Percentiles rank a stretch among this genome's conserved stretches.
phyloP scores from a whole-genome alignment of 2,329 filamentous ascomycete species.

The Botrytis pseudocinerea region DNA sequence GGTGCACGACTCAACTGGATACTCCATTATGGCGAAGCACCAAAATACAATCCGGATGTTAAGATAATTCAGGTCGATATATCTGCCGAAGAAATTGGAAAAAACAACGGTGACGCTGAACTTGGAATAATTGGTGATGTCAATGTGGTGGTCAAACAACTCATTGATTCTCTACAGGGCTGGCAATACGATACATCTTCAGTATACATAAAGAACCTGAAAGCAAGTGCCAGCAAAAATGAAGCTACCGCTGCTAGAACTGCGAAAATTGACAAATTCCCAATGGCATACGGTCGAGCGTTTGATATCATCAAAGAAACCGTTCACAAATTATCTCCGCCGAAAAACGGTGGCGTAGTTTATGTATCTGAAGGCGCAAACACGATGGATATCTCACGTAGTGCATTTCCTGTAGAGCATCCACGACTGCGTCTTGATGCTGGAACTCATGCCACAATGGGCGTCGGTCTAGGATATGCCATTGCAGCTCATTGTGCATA shows the following conservation, averaged over 20 bases:
- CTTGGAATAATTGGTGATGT: constrained; percentile 55
- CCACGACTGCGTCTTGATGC: constrained; percentile 58
- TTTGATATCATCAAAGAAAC: constrained; percentile 54
- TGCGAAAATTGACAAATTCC: constrained; percentile 44
- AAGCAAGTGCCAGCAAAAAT: constrained; percentile 47
- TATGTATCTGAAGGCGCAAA: constrained; percentile 61
- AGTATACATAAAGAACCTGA: constrained; percentile 42
- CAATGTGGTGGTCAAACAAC: constrained; percentile 49
- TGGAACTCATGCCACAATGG: constrained; percentile 61
- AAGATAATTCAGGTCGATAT: constrained; percentile 59
- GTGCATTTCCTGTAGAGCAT: constrained; percentile 53
- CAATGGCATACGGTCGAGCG: constrained; percentile 52
- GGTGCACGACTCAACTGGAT: constrained; percentile 60
- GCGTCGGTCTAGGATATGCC: constrained; percentile 57
- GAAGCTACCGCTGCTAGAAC: constrained; percentile 47
- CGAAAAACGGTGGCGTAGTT: constrained; percentile 50
- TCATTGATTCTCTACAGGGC: constrained; percentile 44
- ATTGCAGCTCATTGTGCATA: constrained; percentile 58
- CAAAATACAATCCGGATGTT: constrained; percentile 53
- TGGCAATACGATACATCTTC: constrained; percentile 48
- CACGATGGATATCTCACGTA: constrained; percentile 61
- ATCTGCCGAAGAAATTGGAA: constrained; percentile 54
- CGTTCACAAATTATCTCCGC: constrained; percentile 49
- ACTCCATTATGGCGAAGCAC: constrained; percentile 55
- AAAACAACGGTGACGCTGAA: constrained; percentile 50